Base-by-base conservation (phyloP, 768 basidiomycete species). In the Agaricus sinodeliciosus region DNA sequence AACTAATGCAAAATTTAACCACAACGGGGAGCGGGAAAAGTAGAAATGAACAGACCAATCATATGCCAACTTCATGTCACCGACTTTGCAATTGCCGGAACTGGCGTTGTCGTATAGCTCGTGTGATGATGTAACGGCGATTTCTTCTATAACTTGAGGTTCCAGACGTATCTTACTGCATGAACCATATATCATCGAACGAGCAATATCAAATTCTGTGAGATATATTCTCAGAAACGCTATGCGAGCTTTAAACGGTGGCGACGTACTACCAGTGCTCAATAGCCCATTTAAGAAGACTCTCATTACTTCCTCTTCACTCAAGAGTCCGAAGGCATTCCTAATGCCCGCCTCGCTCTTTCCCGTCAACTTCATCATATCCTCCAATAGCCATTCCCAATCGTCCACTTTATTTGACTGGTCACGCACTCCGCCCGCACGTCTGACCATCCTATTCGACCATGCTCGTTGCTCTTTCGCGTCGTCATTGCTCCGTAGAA, bases 51-150 rank as follows among this genome's bases (percentile, higher is more conserved):
- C 62, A 57, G 66, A 96, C 95, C 96, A 98, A 53, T 95, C 91
- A 67, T 94, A 94, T 1, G 96, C 96, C 45, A 92, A 73, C 65
- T 93, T 95, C 94, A 99, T 97, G 48, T 95, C 92, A 3, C 95
- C 94, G 35, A 80, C 76, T 59, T 91, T 90, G 64, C 93, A 86
- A 62, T 97, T 99, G 4, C 93, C 96, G 0, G 84, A 87, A 57
- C 78, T 84, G 2, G 96, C 89, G 60, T 97, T 97, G 64, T 97
- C 93, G 67, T 98, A 99, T 56, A 96, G 83, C 70, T 98, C 96
- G 43, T 82, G 79, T 3, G 90, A 92, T 40, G 83, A 83, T 1
- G 81, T 65, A 16, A 99, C 69, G 59, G 91, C 93, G 11, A 95
- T 80, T 28, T 85, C 80, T 66, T 97, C 94, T 4, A 89, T 67